Percentiles rank a stretch among this genome's conserved stretches.
These are phyloP conservation scores for Verticillium klebahnii DNA, from an alignment of 2,329 filamentous ascomycete species.

Conservation along the genomic window DNA sequence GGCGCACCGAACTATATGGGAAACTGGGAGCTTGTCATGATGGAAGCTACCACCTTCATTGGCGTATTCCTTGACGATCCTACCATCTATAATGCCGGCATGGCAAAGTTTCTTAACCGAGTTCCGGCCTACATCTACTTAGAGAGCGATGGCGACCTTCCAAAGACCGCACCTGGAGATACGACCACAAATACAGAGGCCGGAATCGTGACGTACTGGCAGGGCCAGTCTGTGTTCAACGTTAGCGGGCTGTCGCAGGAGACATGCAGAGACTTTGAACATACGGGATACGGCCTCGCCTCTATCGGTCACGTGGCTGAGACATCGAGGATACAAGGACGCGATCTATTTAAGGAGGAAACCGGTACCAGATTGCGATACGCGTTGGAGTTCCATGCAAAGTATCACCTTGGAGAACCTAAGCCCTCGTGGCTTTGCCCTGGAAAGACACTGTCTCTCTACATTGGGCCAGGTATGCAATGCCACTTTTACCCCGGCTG, in stretches of 20 bases:
- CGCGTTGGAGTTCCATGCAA: slow-evolving; percentile 17
- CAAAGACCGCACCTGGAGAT: slow-evolving; percentile 4
- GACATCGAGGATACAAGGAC: slow-evolving; percentile 19
- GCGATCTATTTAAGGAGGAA: slow-evolving; percentile 16
- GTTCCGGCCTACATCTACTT: slow-evolving; percentile 19
- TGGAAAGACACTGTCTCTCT: slow-evolving; percentile 8
- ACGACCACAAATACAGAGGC: slow-evolving; percentile 1
- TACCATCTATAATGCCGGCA: slow-evolving; percentile 13
- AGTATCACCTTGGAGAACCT: slow-evolving; percentile 11
- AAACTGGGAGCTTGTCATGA: slow-evolving; percentile 20
- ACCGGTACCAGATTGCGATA: slow-evolving; percentile 15
- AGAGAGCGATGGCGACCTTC: slow-evolving; percentile 12
- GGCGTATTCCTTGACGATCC: slow-evolving; percentile 17
- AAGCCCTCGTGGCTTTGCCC: slow-evolving; percentile 16
- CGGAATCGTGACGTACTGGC: slow-evolving; percentile 6
- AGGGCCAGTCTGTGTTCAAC: slow-evolving; percentile 10
- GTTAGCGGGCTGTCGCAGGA: slow-evolving; percentile 17
- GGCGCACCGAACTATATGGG: slow-evolving; percentile 12
- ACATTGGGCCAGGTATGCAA: neutral
- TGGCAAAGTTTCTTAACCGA: slow-evolving; percentile 14
- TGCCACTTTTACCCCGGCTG: neutral
- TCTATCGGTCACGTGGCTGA: slow-evolving; percentile 21
- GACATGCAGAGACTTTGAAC: slow-evolving; percentile 21
- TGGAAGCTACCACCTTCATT: slow-evolving; percentile 17
- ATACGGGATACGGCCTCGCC: slow-evolving; percentile 19